Base-by-base conservation (phyloP, 768 basidiomycete genomes). In the Leccinum longicurvipes region DNA sequence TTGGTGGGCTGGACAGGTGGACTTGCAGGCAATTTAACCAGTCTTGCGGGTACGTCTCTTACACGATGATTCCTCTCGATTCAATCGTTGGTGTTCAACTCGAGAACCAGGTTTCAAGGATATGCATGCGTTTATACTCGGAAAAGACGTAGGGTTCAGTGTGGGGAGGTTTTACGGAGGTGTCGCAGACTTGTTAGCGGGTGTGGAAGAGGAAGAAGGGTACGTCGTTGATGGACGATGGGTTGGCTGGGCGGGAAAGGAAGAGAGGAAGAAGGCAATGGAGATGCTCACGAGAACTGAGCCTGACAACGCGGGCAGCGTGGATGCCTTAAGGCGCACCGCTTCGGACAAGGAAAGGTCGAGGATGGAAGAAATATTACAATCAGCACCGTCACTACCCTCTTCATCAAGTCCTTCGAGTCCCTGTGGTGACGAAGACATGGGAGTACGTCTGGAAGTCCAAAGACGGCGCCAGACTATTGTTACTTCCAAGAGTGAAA, bases 131-230 rank as follows among this genome's bases (percentile, higher is more conserved):
- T 86, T 89, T 64, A 89, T 94, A 72, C 85, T 82, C 62, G 97
- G 95, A 11, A 87, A 85, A 54, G 87, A 92, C 59, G 93, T 98
- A 67, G 84, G 88, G 55, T 98, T 97, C 77, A 87, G 87, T 54
- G 93, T 93, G 3, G 90, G 88, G 21, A 91, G 89, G 9, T 98
- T 98, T 70, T 98, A 96, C 67, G 81, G 92, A 6, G 86, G 89
- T 39, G 81, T 93, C 44, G 88, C 80, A 7, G 89, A 93, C 67
- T 80, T 88, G 73, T 73, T 93, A 25, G 89, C 91, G 3, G 78
- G 81, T 9, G 84, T 86, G 50, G 91, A 91, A 25, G 91, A 93
- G 64, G 83, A 82, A 1, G 77, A 78, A 56, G 67, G 67, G 10
- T 62, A 62, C 23, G 55, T 64, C 27, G 55, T 64, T 27, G 60